Evolutionary conservation across 768 basidiomycete species (phyloP), one percentile per base, ranked within the genome.

Genomic region (Boletus sensibilis): DNA sequence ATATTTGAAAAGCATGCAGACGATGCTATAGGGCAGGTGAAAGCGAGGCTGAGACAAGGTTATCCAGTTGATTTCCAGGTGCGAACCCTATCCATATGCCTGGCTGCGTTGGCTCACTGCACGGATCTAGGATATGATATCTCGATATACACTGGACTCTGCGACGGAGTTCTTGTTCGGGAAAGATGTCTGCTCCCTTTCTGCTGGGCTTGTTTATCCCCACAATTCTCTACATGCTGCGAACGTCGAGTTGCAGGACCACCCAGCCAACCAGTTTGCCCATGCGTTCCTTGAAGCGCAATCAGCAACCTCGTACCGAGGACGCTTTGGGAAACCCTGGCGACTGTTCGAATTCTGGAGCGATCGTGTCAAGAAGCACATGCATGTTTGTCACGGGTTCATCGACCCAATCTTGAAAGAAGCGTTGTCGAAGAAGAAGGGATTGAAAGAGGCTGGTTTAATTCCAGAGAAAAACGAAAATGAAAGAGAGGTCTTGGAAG

Each of bases 31-130:
- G 48, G 59, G 2, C 75, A 76, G 21, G 65, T 83, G 41, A 77
- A 71, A 31, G 58, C 62, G 5, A 76, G 84, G 31, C 69, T 82
- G 1, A 58, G 65, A 3, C 71, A 75, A 21, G 84, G 82, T 1
- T 72, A 76, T 47, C 71, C 85, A 3, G 75, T 84, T n/a, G 82
- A 86, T 59, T 78, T 85, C 55, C 84, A 84, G 67, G 82, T 81
- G 39, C 37, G 40, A 61, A 23, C 8, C 23, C 21, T 5, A 7
- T 5, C 52, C 9, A 34, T n/a, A 44, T 54, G 27, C 5, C 21
- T 38, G 20, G 33, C 27, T 7, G 42, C n/a, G 48, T 35, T 25
- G 42, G 29, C 29, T 58, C 20, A 55, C 29, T 18, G 18, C n/a
- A 20, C 10, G 7, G 20, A 34, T 46, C 29, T 51, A 83, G 79